These are phyloP conservation scores for Liquidambar formosana DNA, from an alignment of 164 flowering plant species.

Conservation along the genomic window DNA sequence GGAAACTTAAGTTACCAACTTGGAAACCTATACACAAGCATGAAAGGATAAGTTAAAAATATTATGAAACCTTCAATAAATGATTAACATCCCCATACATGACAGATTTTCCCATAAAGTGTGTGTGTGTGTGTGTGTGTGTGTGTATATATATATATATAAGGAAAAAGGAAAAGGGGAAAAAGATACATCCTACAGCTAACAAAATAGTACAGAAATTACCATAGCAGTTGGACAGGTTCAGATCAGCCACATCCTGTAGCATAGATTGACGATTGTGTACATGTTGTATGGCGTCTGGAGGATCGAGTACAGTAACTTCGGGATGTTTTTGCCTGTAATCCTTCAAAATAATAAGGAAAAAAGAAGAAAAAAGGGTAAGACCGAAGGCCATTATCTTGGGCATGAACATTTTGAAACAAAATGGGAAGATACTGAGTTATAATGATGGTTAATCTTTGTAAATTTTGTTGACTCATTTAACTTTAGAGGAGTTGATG, in stretches of 20 bases:
- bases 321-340: conserved; percentile 55
- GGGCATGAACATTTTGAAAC: background rate
- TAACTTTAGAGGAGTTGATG: no score
- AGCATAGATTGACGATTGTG: conserved; percentile 65
- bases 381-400: background rate
- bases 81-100: no score
- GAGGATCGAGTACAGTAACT: conserved; percentile 65
- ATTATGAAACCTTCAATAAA: no score
- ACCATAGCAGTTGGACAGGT: conserved; percentile 51
- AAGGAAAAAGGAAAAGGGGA: background rate
- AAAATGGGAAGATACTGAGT: no score
- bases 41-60: no score
- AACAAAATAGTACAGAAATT: conserved; percentile 1
- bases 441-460: no score
- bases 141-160: no score
- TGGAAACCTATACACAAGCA: no score
- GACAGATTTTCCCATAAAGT: no score
- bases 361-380: background rate
- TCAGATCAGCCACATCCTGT: conserved; percentile 49
- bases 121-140: no score
- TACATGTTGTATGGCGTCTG: conserved; percentile 54
- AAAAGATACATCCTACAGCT: background rate
- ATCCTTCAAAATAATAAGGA: conserved; percentile 35
- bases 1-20: no score
- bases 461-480: no score